These are phyloP conservation scores for Nematodospora anomalae DNA, from an alignment of 1,139 yeast genomes.

Conservation along the genomic window DNA sequence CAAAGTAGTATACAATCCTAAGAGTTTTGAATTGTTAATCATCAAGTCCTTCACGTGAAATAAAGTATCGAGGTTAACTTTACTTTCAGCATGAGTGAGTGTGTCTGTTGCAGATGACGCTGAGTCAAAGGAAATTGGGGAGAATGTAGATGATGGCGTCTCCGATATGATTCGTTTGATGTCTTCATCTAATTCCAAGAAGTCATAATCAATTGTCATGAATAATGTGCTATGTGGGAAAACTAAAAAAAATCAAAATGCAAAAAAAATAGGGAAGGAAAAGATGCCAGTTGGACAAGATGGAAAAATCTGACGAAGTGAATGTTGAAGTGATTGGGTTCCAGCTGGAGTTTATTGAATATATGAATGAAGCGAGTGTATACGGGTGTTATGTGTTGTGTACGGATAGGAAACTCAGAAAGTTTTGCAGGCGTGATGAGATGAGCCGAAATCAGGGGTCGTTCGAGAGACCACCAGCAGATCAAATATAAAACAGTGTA, in stretches of 20 bases:
- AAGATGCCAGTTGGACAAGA: no score
- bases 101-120: not conserved
- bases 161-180: slow-evolving; percentile 6
- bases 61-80: slow-evolving; percentile 22
- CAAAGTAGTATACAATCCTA: slow-evolving; percentile 32
- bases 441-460: no score
- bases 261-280: no score
- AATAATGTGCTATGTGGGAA: slow-evolving; percentile 19
- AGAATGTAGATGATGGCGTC: slow-evolving; percentile 3
- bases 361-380: no score
- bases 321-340: no score
- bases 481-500: no score
- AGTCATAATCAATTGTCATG: slow-evolving; percentile 15
- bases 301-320: no score
- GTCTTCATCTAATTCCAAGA: slow-evolving; percentile 14
- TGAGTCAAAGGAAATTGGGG: slow-evolving; percentile 1
- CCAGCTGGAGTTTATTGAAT: no score
- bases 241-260: not conserved
- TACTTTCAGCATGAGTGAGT: not conserved
- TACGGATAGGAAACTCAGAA: no score
- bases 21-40: slow-evolving; percentile 30
- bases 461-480: no score
- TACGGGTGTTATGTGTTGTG: no score
- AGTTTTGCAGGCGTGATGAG: no score
- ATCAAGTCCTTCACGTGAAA: slow-evolving; percentile 28